These are phyloP conservation scores for Microcera coccophila DNA, from an alignment of 2,329 filamentous ascomycete species.

Conservation along the genomic window DNA sequence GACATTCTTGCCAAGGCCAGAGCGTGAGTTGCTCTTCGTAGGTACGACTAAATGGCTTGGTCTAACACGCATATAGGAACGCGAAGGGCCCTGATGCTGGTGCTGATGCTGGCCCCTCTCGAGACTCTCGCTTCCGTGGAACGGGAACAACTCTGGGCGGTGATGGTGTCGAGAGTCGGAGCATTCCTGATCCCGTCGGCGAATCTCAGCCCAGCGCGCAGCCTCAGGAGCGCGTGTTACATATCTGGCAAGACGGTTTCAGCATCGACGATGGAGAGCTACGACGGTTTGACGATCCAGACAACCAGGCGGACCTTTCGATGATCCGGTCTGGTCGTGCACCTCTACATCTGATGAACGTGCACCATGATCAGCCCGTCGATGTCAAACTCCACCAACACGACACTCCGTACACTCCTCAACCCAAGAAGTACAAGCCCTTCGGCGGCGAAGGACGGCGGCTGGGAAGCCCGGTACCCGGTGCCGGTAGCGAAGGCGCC, in stretches of 20 bases:
- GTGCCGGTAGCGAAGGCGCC: constrained; percentile 34
- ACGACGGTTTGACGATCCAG: constrained; percentile 73
- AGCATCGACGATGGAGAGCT: constrained; percentile 79
- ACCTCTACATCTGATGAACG: constrained; percentile 73
- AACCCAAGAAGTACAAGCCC: constrained; percentile 72
- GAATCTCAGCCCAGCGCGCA: constrained; percentile 30
- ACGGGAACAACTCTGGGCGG: constrained; percentile 73
- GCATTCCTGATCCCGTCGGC: constrained; percentile 58
- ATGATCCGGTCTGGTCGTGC: constrained; percentile 76
- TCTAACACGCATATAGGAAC: constrained; percentile 46
- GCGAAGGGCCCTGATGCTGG: constrained; percentile 52
- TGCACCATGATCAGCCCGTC: constrained; percentile 68
- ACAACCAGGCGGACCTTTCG: constrained; percentile 65
- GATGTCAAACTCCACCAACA: constrained; percentile 77
- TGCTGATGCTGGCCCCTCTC: constrained; percentile 48
- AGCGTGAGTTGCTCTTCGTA: constrained; percentile 47
- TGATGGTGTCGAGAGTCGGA: constrained; percentile 67
- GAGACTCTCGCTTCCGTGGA: constrained; percentile 59
- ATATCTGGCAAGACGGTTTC: constrained; percentile 81
- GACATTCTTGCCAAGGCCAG: constrained; percentile 63
- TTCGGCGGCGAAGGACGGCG: constrained; percentile 70
- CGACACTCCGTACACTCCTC: constrained; percentile 64
- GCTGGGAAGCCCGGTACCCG: constrained; percentile 73
- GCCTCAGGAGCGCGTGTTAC: constrained; percentile 64
- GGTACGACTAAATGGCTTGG: too few species aligned